Base-by-base conservation (phyloP, 352 stramenopile genomes). In the Thalassiosira allenii region DNA sequence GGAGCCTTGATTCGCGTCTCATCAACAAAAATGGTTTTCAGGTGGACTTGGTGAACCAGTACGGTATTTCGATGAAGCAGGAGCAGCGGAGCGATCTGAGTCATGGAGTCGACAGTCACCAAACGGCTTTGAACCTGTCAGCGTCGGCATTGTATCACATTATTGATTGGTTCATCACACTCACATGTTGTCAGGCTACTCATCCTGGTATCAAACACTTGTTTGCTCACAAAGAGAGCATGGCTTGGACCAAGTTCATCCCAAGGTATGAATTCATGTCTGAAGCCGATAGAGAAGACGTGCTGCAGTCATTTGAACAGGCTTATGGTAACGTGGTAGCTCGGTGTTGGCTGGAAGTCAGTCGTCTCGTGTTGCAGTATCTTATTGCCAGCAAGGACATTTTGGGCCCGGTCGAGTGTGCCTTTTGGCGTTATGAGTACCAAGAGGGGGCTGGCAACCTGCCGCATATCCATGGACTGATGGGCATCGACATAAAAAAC, bases 351-450 rank as follows among this genome's bases (percentile, higher is more conserved):
- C 43, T 77, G 34, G 75, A 83, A 47, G 75, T 77, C 12, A 49
- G 66, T 9, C 64, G 58, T 20, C n/a, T 78, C 12, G 67, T 27
- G 37, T 29, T 83, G 0, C 49, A 83, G 37, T 83, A 70, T 33
- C 49, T 83, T 14, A 69, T 63, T 29, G 59, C 22, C 14, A 68
- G 56, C 6, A 47, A n/a, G 9, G 56, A 51, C 1, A 51, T 74
- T 12, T 5, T 77, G 22, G 58, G 66, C 8, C 44, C 33, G 14
- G n/a, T 14, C 0, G 0, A 34, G 14, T 12, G 68, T 57, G 54
- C 33, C 17, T 83, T 83, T 33, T 82, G 67, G n/a, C 27, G 75
- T 3, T 65, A 83, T 63, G 75, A 83, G 59, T 78, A 77, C 41
- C 75, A 83, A 43, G 66, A 74, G 37, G 37, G 33, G 2, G 61